Conservation (phyloP, 2,329 filamentous ascomycete genomes). For the Calonectria crousiana region DNA sequence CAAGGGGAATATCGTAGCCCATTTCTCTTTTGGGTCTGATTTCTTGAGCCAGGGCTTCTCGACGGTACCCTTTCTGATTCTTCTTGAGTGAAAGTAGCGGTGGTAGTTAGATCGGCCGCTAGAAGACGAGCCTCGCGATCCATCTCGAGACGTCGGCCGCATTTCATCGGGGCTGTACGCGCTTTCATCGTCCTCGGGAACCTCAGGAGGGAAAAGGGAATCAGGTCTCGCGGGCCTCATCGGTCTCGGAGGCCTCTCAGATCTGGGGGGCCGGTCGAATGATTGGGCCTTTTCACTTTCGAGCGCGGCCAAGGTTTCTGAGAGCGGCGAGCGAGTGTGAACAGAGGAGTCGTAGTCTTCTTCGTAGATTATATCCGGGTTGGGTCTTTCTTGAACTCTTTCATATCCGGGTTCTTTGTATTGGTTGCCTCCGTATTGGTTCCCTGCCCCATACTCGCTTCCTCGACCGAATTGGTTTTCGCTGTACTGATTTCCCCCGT, state of each 20-base stretch:
- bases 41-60: constrained; percentile 84
- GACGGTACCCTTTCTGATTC: constrained; percentile 78
- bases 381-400: not conserved
- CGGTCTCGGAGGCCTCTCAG: not conserved
- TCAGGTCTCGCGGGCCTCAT: constrained; percentile 4
- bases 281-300: not conserved
- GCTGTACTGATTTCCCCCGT: not conserved
- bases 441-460: not conserved
- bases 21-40: constrained; percentile 83
- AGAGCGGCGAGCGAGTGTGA: not conserved
- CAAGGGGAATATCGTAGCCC: constrained; percentile 84
- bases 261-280: not conserved
- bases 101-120: constrained; percentile 52
- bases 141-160: constrained; percentile 61
- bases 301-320: not conserved
- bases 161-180: constrained; percentile 53
- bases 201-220: not conserved
- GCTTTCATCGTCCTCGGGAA: constrained; percentile 1
- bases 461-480: not conserved
- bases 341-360: not conserved
- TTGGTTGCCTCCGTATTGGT: not conserved
- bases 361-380: not conserved
- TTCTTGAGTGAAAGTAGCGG: constrained; percentile 79
- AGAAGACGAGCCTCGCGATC: constrained; percentile 41
- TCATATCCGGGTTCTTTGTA: not conserved